Base-by-base conservation (phyloP, 306 rosid genomes). In the Vachellia collinsii region DNA sequence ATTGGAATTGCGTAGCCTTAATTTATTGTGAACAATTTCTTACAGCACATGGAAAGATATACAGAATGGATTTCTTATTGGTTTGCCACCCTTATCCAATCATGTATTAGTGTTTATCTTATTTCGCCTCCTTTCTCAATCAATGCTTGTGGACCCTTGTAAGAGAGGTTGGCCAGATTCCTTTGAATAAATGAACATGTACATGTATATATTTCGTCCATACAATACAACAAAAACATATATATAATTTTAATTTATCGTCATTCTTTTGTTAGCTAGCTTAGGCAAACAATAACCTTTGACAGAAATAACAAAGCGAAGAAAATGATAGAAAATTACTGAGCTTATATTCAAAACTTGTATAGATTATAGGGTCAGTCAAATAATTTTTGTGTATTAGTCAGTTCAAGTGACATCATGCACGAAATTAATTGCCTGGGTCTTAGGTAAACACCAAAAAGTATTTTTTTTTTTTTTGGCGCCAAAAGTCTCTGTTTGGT, bases 381-480 rank as follows among this genome's bases (percentile, higher is more conserved):
- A 83, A 54, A 54, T 54, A 54, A 19, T 54, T 53, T 53, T 19
- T 54, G 61, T n/a, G 61, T 54, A 0, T 54, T 7, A 6, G 61
- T 80, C 89, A 80, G 72, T 56, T 66, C 25, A 79, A 67, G 75
- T 43, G 47, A 75, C 76, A 46, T 86, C 89, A 86, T 85, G 85
- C 75, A 6, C 8, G 56, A 44, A 46, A 48, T 72, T 73, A 80
- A 77, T 74, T 23, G 20, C 23, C 47, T 72, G 14, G 68, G 54
- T 72, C 66, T 53, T 37, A 29, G 77, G 65, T 76, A 79, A 82
- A 72, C 82, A 62, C 63, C 75, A 47, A 44, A 19, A 61, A 20
- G 38, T 48, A 25, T 1, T 1, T 66, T 80, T 79, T 38, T 1
- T 1, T 66, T 80, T 79, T 25, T 68, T 25, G 37, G 38, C 34